Conservation (phyloP, 768 basidiomycete species). For the Russula vinacea region DNA sequence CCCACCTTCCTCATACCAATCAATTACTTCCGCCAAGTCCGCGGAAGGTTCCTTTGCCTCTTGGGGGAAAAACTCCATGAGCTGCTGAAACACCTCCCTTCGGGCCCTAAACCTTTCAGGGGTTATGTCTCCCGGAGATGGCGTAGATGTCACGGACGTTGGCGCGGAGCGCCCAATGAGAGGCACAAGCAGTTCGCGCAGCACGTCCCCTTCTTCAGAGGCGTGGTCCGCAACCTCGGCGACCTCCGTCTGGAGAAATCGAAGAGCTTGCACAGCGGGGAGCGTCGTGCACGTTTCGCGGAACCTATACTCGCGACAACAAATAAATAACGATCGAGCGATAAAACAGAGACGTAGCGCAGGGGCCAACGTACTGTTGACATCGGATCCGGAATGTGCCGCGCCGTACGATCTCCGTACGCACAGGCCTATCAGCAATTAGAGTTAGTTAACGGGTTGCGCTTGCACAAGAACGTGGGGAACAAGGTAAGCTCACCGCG, state of each 20-base stretch:
- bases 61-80: constrained; percentile 61
- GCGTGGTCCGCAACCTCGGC: constrained; percentile 68
- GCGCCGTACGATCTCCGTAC: constrained; percentile 60
- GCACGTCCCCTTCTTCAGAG: constrained; percentile 59
- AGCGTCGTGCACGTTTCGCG: constrained; percentile 75
- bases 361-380: constrained; percentile 56
- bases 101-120: constrained; percentile 58
- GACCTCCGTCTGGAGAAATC: constrained; percentile 68
- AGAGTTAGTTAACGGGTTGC: neutral
- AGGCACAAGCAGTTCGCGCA: constrained; percentile 64
- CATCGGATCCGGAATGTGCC: constrained; percentile 62
- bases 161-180: constrained; percentile 45
- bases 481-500: constrained; percentile 46
- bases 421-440: constrained; percentile 47
- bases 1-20: constrained; percentile 36
- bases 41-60: constrained; percentile 64
- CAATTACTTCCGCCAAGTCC: constrained; percentile 61
- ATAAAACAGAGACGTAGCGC: constrained; percentile 1
- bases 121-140: constrained; percentile 38
- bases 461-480: neutral
- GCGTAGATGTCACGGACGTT: constrained; percentile 15
- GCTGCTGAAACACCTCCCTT: constrained; percentile 62
- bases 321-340: neutral
- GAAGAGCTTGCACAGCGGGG: constrained; percentile 60
- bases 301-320: constrained; percentile 48